These are phyloP conservation scores for Trebouxiophyceae sp. DNA, from an alignment of 163 green algal species.

Conservation along the genomic window DNA sequence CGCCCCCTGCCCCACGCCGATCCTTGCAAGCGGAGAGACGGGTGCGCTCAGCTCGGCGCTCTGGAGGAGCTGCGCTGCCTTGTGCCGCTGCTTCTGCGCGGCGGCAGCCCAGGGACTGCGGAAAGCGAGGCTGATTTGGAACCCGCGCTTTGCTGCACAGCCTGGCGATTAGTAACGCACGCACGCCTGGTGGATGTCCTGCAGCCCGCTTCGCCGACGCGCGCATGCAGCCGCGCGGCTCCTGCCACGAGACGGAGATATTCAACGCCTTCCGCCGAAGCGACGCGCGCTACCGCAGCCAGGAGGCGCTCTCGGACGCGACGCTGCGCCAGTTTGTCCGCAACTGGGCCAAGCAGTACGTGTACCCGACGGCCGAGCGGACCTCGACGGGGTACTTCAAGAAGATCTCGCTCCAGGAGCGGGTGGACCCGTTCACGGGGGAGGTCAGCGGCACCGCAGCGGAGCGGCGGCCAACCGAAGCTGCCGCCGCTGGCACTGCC, in stretches of 20 bases:
- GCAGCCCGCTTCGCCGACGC: slow-evolving; percentile 51
- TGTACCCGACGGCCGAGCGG: slow-evolving; percentile 34
- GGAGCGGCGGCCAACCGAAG: no score
- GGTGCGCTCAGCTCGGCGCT: no score
- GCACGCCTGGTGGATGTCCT: neutral
- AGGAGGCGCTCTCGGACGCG: slow-evolving; percentile 35
- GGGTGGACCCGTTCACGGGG: slow-evolving; percentile 18
- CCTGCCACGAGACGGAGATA: slow-evolving; percentile 69
- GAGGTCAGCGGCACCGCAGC: slow-evolving; percentile 2
- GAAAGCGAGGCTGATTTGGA: no score
- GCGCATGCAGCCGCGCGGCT: slow-evolving; percentile 41
- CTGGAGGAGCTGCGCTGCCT: no score
- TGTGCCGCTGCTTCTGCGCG: no score
- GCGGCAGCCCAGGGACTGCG: no score
- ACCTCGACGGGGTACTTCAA: slow-evolving; percentile 53
- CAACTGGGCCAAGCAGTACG: slow-evolving; percentile 42
- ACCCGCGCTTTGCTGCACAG: no score
- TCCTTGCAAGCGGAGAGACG: neutral
- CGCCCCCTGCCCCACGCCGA: neutral
- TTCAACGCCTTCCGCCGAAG: slow-evolving; percentile 32
- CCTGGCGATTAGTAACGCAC: neutral
- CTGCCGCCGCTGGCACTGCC: no score
- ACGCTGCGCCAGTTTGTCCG: slow-evolving; percentile 56
- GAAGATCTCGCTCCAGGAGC: slow-evolving; percentile 4
- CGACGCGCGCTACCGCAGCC: slow-evolving; percentile 30